Evolutionary conservation across 768 basidiomycete species (phyloP).

Genomic region (Chalciporus piperatus): DNA sequence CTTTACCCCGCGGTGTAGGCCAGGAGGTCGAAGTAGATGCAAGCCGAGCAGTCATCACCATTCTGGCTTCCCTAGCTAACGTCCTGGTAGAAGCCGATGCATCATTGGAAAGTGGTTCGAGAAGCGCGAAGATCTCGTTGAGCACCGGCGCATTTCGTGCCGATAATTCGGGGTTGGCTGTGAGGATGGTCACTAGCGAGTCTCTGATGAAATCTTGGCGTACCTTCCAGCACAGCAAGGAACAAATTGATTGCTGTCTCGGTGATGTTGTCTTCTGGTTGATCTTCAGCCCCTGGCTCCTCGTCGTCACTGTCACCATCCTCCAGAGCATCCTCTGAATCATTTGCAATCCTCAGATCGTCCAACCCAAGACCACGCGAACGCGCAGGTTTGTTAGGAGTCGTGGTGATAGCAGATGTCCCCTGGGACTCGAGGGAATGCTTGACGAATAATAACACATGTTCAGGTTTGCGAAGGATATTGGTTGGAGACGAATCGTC

Average conservation of each 20-base stretch:
- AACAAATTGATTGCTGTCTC: constrained; percentile 79
- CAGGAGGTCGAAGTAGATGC: constrained; percentile 52
- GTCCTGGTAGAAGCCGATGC: constrained; percentile 48
- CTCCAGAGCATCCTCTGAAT: constrained; percentile 39
- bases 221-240: constrained; percentile 86
- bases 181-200: background rate
- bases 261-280: constrained; percentile 60
- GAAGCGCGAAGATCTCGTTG: constrained; percentile 63
- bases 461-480: constrained; percentile 59
- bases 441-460: constrained; percentile 81
- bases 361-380: constrained; percentile 28
- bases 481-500: constrained; percentile 51
- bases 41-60: constrained; percentile 80
- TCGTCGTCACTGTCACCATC: constrained; percentile 61
- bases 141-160: constrained; percentile 60
- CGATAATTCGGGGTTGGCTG: constrained; percentile 58
- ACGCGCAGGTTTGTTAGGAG: constrained; percentile 2
- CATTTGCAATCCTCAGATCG: constrained; percentile 38
- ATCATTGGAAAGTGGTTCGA: constrained; percentile 56
- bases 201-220: constrained; percentile 1
- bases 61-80: constrained; percentile 72
- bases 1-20: constrained; percentile 14
- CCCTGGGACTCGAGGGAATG: constrained; percentile 59
- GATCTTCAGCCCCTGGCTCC: constrained; percentile 37
- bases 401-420: background rate